Percentiles rank a stretch among this genome's conserved stretches.
These are phyloP conservation scores for Arctium lappa DNA, from an alignment of 129 eudicot genomes.

Conservation along the genomic window DNA sequence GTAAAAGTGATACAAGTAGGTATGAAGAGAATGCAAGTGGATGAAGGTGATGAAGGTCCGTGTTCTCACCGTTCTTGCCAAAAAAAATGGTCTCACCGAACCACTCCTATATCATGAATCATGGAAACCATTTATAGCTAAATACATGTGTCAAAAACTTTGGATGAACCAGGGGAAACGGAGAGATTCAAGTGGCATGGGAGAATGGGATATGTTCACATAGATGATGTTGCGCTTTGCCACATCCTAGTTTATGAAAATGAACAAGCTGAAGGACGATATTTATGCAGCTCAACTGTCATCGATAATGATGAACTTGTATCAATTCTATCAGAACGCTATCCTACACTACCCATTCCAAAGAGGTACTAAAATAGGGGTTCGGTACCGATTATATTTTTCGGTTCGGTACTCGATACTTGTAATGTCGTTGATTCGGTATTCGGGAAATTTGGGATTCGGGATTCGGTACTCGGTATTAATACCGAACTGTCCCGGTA, in stretches of 20 bases:
- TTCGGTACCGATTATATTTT: too few relatives aligned
- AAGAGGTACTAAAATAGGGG: constrained; percentile 51
- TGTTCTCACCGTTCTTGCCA: too few relatives aligned
- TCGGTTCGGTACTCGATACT: too few relatives aligned
- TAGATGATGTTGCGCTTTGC: constrained; percentile 84
- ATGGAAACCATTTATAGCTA: neutral
- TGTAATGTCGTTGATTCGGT: too few relatives aligned
- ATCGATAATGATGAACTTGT: constrained; percentile 59
- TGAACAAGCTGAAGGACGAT: constrained; percentile 65
- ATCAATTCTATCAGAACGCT: constrained; percentile 53
- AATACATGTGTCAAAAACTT: neutral
- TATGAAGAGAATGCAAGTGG: too few relatives aligned
- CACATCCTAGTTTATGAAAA: constrained; percentile 83
- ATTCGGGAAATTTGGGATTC: too few relatives aligned
- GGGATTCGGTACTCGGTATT: too few relatives aligned
- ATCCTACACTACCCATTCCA: constrained; percentile 78
- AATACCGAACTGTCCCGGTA: too few relatives aligned
- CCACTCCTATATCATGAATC: neutral
- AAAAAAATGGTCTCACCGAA: neutral
- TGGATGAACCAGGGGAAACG: constrained; percentile 52
- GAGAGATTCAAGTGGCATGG: constrained; percentile 71
- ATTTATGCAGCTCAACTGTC: constrained; percentile 72
- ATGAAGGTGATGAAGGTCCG: too few relatives aligned
- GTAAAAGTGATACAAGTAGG: too few relatives aligned
- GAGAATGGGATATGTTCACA: constrained; percentile 93